These are phyloP conservation scores for Cantharellus cinnabarinus DNA, from an alignment of 768 basidiomycete species.

Conservation along the genomic window DNA sequence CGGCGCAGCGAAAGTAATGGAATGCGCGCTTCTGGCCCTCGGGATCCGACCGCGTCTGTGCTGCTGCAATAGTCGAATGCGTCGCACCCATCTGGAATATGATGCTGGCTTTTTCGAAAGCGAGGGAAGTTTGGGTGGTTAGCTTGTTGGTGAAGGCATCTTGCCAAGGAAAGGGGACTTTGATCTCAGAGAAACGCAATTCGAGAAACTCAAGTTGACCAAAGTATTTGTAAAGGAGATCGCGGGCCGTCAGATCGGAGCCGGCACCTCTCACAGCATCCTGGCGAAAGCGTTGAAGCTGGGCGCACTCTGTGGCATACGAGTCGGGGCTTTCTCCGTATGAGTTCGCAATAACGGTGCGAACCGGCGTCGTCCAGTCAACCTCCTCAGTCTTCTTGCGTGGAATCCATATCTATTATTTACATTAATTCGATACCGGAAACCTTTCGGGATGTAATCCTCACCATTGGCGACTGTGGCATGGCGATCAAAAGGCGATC, in stretches of 20 bases:
- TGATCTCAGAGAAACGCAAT: constrained; percentile 87
- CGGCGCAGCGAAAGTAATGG: constrained; percentile 71
- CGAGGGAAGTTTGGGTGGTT: constrained; percentile 87
- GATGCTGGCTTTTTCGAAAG: constrained; percentile 94
- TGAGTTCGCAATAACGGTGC: constrained; percentile 66
- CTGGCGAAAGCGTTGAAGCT: constrained; percentile 78
- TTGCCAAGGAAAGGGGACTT: constrained; percentile 85
- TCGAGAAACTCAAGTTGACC: constrained; percentile 96
- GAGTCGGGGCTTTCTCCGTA: constrained; percentile 87
- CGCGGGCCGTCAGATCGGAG: constrained; percentile 71
- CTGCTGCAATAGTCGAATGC: constrained; percentile 74
- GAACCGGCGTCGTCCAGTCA: constrained; percentile 84
- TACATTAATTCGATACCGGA: too few relatives aligned
- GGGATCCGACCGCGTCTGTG: constrained; percentile 70
- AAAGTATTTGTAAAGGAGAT: constrained; percentile 97
- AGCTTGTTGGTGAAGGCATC: constrained; percentile 92
- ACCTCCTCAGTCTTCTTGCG: constrained; percentile 92
- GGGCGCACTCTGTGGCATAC: constrained; percentile 65
- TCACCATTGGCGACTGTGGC: too few relatives aligned
- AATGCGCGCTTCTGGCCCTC: constrained; percentile 89
- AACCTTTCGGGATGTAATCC: too few relatives aligned
- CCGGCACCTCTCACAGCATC: constrained; percentile 94
- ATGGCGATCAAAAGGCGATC: too few relatives aligned
- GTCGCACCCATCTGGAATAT: constrained; percentile 92
- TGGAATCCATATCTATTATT: constrained; percentile 50